Base-by-base conservation (phyloP, 352 stramenopile genomes). In the Pythium scleroteichum region DNA sequence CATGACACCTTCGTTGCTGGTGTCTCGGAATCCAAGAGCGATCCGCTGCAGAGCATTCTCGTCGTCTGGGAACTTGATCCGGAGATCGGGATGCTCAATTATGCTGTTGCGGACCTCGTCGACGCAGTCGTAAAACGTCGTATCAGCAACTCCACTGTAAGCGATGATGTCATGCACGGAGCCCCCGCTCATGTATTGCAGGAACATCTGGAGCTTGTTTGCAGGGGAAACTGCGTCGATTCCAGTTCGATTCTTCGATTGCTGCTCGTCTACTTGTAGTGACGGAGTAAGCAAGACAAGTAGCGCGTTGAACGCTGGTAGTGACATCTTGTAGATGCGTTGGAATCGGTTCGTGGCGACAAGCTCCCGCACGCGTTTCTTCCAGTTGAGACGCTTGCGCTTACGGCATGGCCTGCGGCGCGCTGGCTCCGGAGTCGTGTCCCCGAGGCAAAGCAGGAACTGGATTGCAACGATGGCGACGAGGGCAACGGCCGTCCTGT, bases 151-250 rank as follows among this genome's bases (percentile, higher is more conserved):
- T 22, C 56, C 56, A 23, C 33, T 44, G 35, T 44, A 32, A 13
- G 14, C 33, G 16, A 23, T 23, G n/a, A 64, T 64, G 47, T 56
- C 56, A 17, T 64, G 56, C 1, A 19, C 1, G 9, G 35, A 50
- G 1, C 56, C 56, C 0, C 56, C 56, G 46, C 46, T 53, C 46
- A 41, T 52, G 29, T 35, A 57, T 4, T 29, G 29, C 29, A 57
- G 19, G 35, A 27, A 57, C 50, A 57, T 57, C 50, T 57, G 50
- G 17, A 55, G 14, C 49, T 55, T 45, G 29, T 55, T 57, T 1
- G 3, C 12, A 8, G 38, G 23, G 12, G 23, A 42, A 6, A 59
- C 41, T 3, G 52, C 38, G 2, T 50, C 52, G 17, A 20, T 51
- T 1, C 52, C 52, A 2, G 52, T 59, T 1, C 52, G 22, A 23